A percentile compares a stretch with the other conserved stretches of the same genome.
Conservation (phyloP, 108 stramenopile species). For the Schizochytrium sp. region DNA sequence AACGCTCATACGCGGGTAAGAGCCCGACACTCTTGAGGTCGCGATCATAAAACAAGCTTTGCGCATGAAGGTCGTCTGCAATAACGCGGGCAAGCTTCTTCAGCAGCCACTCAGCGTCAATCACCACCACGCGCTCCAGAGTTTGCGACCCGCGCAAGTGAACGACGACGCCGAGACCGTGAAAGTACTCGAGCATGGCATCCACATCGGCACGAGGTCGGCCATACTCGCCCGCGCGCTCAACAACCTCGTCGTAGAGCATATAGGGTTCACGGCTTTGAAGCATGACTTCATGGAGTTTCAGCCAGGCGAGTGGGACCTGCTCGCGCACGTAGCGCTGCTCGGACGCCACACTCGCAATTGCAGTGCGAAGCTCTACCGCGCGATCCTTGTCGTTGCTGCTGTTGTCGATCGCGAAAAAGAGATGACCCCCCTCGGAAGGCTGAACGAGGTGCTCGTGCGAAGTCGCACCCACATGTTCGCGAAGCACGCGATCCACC, state of each 20-base stretch:
- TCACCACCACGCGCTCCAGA: neutral
- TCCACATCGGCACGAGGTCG: neutral
- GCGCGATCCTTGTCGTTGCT: too few species aligned
- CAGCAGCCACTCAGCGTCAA: neutral
- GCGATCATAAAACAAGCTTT: neutral
- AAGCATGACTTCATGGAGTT: too few species aligned
- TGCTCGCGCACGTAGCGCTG: too few species aligned
- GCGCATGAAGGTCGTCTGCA: neutral
- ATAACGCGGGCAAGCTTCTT: neutral
- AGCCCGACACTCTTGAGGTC: neutral
- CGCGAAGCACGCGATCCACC: too few species aligned
- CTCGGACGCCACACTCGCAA: too few species aligned
- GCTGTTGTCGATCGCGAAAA: too few species aligned
- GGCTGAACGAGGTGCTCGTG: too few species aligned
- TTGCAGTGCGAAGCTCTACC: too few species aligned
- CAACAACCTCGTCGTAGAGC: neutral
- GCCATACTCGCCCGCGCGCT: neutral
- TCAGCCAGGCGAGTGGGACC: too few species aligned
- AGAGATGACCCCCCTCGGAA: too few species aligned
- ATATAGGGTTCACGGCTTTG: too few species aligned
- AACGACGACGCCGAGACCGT: neutral
- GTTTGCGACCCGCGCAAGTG: neutral
- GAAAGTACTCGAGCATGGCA: neutral
- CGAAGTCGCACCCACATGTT: too few species aligned
- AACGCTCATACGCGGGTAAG: neutral